Evolutionary conservation across 169 alveolate species (phyloP), one percentile per base, ranked within the genome.

Genomic region (Plasmodium fragile): DNA sequence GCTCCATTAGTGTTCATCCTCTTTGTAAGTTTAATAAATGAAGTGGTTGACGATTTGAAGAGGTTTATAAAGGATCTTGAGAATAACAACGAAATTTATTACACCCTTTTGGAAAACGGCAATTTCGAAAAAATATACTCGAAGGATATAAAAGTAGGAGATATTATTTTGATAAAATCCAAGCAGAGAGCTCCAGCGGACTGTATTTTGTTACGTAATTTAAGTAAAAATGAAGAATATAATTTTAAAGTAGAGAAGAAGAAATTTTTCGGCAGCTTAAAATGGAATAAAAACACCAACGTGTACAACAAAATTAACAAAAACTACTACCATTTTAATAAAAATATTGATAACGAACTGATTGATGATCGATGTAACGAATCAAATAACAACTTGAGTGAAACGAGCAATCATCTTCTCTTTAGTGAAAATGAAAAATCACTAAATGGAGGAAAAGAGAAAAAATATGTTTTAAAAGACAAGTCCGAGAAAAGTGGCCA

Each of bases 131-230:
- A 92, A 83, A 96, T 98, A 39, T 87, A 93, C 22, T 97, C 99
- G 32, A 95, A 97, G 43, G 98, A 97, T 49, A 94, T 99, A 77
- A 95, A 97, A 83, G 99, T 98, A 16, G 99, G 99, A 2, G 97
- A 98, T 94, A 81, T 98, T 28, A 96, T 98, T 36, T 98, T 97
- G 96, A 96, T 99, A 43, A 95, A 96, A 34, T 93, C 95, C 32
- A 95, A 98, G 93, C 98, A 99, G 94, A 95, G 99, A 82, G 98
- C 98, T 4, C 99, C 99, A 3, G 99, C 99, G 7, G 99, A 99
- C 95, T 92, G 98, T 84, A 92, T 99, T 4, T 93, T 99, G 18
- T 93, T 99, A 45, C 94, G 97, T 59, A 98, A 85, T 55, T 99
- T 43, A 96, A 97, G 49, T 97, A 97, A 85, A 80, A 94, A 72